A percentile compares a stretch with the other conserved stretches of the same genome.
These are phyloP conservation scores for Colletotrichum agaves DNA, from an alignment of 2,329 filamentous ascomycete species.

Conservation along the genomic window DNA sequence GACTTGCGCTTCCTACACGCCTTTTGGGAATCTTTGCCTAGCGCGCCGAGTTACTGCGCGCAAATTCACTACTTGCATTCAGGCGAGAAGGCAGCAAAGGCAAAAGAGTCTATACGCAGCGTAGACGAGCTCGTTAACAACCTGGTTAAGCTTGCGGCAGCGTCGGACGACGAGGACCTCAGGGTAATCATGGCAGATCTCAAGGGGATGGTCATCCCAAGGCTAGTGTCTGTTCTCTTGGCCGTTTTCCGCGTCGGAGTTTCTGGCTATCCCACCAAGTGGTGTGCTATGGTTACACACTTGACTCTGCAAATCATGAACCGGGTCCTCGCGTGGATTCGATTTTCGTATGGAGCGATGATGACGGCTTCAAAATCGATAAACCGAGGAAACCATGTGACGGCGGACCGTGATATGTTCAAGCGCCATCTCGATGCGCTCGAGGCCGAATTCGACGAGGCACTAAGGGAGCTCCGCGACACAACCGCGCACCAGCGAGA, in stretches of 20 bases:
- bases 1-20: not conserved
- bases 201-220: conserved; percentile 7
- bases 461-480: not conserved
- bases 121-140: conserved; percentile 3
- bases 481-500: not conserved
- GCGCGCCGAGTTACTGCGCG: conserved; percentile 5
- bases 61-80: conserved; percentile 27
- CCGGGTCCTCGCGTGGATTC: conserved; percentile 18
- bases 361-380: not conserved
- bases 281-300: conserved; percentile 23
- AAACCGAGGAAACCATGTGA: not conserved
- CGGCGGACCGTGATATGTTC: conserved; percentile 7
- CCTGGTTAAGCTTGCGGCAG: no score
- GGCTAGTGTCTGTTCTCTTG: conserved; percentile 14
- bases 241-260: conserved; percentile 21
- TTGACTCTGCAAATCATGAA: conserved; percentile 29
- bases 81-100: not conserved
- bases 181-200: conserved; percentile 3
- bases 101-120: not conserved
- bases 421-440: not conserved
- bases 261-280: not conserved
- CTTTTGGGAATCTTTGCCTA: conserved; percentile 22
- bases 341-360: conserved; percentile 17
- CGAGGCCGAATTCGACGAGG: conserved; percentile 3
- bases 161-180: not conserved